Conservation (phyloP, 176 grass and related monocot species). For the Oropetium thomaeum region DNA sequence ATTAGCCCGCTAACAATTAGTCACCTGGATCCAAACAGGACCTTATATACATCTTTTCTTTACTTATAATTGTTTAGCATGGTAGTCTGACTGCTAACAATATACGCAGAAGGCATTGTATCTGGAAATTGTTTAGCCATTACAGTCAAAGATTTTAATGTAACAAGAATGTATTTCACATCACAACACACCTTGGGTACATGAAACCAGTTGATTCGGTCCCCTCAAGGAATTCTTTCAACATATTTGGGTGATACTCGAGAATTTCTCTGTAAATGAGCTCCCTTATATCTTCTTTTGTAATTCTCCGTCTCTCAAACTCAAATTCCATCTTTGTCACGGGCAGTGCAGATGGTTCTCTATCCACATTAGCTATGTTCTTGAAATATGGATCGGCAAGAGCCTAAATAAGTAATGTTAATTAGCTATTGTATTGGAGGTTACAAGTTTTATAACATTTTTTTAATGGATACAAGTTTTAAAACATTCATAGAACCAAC, state of each 20-base stretch:
- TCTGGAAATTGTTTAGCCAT: background rate
- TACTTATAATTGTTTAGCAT: background rate
- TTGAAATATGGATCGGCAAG: constrained; percentile 73
- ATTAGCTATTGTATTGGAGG: background rate
- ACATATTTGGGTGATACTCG: constrained; percentile 76
- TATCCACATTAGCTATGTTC: constrained; percentile 71
- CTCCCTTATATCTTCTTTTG: constrained; percentile 70
- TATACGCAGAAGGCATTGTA: background rate
- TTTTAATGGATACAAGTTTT: background rate
- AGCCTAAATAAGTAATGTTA: constrained; percentile 39
- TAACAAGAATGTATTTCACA: background rate
- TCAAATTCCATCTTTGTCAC: constrained; percentile 82
- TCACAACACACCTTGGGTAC: constrained; percentile 63
- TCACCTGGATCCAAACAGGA: no score
- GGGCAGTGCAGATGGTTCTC: constrained; percentile 65
- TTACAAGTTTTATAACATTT: background rate
- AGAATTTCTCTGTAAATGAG: constrained; percentile 78
- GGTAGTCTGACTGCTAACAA: background rate
- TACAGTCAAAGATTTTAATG: background rate
- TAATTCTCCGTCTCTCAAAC: constrained; percentile 62
- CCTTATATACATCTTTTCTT: background rate
- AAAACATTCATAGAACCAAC: constrained; percentile 3
- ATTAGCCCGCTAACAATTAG: no score
- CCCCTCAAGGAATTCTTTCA: constrained; percentile 66
- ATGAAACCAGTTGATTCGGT: constrained; percentile 67